phyloP scores from a whole-genome alignment of 148 eudicot species.

The Dysphania ambrosioides region DNA sequence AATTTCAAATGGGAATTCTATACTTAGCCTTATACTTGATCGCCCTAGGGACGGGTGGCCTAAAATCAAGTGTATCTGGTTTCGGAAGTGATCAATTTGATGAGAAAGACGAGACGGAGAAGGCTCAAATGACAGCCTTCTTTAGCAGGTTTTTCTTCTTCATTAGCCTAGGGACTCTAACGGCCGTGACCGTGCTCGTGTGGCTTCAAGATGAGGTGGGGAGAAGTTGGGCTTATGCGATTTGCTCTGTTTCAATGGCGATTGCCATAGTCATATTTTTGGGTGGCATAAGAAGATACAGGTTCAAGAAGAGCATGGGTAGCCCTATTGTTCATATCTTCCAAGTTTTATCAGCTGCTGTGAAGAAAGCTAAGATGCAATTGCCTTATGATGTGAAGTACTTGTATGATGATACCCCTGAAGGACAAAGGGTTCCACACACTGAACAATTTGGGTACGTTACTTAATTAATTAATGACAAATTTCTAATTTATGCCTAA shows the following conservation, averaged over 20 bases:
- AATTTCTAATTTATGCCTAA: no score
- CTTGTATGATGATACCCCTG: conserved; percentile 58
- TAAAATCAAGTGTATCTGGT: conserved; percentile 43
- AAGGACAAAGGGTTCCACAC: conserved; percentile 54
- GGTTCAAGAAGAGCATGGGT: conserved; percentile 70
- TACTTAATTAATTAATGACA: not conserved
- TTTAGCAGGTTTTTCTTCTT: conserved; percentile 90
- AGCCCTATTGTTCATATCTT: conserved; percentile 74
- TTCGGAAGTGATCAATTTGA: conserved; percentile 47
- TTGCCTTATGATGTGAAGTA: conserved; percentile 48
- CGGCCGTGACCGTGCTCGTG: conserved; percentile 81
- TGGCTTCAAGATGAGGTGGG: conserved; percentile 82
- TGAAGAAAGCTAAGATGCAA: conserved; percentile 47
- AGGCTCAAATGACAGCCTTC: conserved; percentile 76
- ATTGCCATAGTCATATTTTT: conserved; percentile 54
- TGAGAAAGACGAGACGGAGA: conserved; percentile 59
- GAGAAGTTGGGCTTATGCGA: conserved; percentile 74
- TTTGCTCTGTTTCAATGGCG: conserved; percentile 64
- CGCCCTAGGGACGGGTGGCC: conserved; percentile 43
- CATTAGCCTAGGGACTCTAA: conserved; percentile 71
- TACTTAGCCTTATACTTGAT: conserved; percentile 43
- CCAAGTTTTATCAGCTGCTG: conserved; percentile 64
- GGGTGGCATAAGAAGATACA: conserved; percentile 49
- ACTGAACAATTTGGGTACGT: conserved; percentile 75
- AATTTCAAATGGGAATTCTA: conserved; percentile 60